Conservation (phyloP, 2,329 filamentous ascomycete genomes). For the Biscogniauxia mediterranea region DNA sequence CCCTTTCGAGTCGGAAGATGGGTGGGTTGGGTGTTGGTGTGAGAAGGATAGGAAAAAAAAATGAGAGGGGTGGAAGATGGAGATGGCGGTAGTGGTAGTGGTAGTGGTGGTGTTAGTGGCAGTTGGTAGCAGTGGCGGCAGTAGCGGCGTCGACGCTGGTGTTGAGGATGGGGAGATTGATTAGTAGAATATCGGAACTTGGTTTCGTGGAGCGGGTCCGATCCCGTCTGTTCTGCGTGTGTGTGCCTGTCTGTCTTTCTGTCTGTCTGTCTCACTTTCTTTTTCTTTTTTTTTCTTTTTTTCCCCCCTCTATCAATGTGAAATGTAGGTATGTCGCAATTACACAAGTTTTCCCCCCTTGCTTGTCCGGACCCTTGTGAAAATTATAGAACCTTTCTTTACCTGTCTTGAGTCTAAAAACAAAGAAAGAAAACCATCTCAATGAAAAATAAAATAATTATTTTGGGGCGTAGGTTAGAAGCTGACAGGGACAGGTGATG, state of each 20-base stretch:
- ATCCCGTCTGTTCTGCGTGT: no score
- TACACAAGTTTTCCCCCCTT: no score
- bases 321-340: no score
- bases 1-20: slow-evolving; percentile 3
- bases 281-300: no score
- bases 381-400: neutral
- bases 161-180: neutral
- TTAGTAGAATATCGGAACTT: neutral
- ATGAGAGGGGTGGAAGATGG: neutral
- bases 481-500: neutral
- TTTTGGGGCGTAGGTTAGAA: neutral
- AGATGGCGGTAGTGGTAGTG: neutral
- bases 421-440: neutral
- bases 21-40: slow-evolving; percentile 1
- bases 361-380: neutral
- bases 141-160: neutral
- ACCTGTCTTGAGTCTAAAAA: neutral
- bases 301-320: no score
- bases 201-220: neutral
- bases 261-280: no score
- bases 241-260: no score
- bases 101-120: neutral
- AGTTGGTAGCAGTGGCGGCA: neutral
- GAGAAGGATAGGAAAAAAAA: slow-evolving; percentile 6
- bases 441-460: neutral